These are phyloP conservation scores for Noccaea bulbosa DNA, from an alignment of 345 rosid species.

Conservation along the genomic window DNA sequence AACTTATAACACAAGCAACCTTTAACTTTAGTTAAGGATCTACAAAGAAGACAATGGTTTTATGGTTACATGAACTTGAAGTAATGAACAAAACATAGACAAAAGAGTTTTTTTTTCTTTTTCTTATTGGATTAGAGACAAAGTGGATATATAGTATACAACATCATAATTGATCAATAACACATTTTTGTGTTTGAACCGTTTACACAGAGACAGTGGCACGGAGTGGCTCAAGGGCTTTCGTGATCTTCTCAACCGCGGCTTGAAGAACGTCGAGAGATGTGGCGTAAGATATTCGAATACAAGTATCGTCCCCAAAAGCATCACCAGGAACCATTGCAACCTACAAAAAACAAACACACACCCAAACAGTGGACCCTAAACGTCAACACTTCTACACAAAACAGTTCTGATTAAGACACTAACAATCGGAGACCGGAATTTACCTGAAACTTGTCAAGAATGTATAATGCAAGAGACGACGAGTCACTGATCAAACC, in stretches of 20 bases:
- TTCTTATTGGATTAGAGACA: not conserved
- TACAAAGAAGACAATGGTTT: too few relatives aligned
- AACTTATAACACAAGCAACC: too few relatives aligned
- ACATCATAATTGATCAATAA: not conserved
- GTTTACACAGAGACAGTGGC: constrained; percentile 58
- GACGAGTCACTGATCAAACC: constrained; percentile 72
- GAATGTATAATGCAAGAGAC: constrained; percentile 67
- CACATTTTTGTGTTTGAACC: constrained; percentile 7
- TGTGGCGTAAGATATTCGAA: constrained; percentile 88
- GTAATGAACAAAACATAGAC: not conserved
- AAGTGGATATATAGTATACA: constrained; percentile 20
- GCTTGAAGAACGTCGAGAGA: constrained; percentile 72
- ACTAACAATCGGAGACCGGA: not conserved
- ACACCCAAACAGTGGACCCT: not conserved
- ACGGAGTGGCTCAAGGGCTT: constrained; percentile 64
- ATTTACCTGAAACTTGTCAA: constrained; percentile 48
- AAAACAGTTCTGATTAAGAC: too few relatives aligned
- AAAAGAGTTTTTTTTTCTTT: not conserved
- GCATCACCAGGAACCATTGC: constrained; percentile 98
- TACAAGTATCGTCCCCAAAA: constrained; percentile 90
- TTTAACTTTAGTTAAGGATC: too few relatives aligned
- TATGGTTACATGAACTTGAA: not conserved
- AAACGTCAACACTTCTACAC: too few relatives aligned
- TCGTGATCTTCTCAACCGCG: constrained; percentile 81
- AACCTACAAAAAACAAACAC: constrained; percentile 54